Evolutionary conservation across 805 yeast genomes (phyloP).

Genomic region (Ogataea ramenticola): DNA sequence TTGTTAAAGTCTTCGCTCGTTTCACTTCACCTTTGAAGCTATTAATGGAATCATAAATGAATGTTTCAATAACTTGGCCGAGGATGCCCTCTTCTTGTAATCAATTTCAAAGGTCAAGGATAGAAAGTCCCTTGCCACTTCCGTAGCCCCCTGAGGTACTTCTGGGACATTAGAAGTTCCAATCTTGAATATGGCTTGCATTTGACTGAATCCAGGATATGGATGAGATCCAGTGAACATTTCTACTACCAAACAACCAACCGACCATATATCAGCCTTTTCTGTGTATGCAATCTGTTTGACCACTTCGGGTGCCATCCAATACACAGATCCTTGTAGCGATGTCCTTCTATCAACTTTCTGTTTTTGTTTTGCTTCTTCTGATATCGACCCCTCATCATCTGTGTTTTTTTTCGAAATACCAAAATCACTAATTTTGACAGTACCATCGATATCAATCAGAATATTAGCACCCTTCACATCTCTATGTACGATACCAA

Average conservation of each 20-base stretch:
- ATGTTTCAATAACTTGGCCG: constrained; percentile 60
- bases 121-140: constrained; percentile 62
- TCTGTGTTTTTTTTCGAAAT: constrained; percentile 41
- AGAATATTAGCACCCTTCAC: constrained; percentile 60
- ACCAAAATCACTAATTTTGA: constrained; percentile 61
- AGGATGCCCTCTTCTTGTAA: constrained; percentile 64
- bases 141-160: constrained; percentile 66
- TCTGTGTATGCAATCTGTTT: constrained; percentile 86
- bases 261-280: constrained; percentile 95
- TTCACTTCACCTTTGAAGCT: constrained; percentile 28
- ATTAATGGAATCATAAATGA: constrained; percentile 48
- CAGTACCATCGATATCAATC: constrained; percentile 52
- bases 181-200: constrained; percentile 94
- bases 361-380: constrained; percentile 36
- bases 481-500: constrained; percentile 55
- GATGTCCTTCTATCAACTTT: constrained; percentile 59
- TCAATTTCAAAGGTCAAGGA: constrained; percentile 66
- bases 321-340: constrained; percentile 88
- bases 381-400: constrained; percentile 25
- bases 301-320: constrained; percentile 99
- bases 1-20: too few species aligned
- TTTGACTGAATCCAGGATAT: constrained; percentile 87
- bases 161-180: constrained; percentile 82
- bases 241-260: constrained; percentile 89
- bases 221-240: constrained; percentile 97